Evolutionary conservation across 768 basidiomycete species (phyloP).

Genomic region (Amanita pseudoporphyria): DNA sequence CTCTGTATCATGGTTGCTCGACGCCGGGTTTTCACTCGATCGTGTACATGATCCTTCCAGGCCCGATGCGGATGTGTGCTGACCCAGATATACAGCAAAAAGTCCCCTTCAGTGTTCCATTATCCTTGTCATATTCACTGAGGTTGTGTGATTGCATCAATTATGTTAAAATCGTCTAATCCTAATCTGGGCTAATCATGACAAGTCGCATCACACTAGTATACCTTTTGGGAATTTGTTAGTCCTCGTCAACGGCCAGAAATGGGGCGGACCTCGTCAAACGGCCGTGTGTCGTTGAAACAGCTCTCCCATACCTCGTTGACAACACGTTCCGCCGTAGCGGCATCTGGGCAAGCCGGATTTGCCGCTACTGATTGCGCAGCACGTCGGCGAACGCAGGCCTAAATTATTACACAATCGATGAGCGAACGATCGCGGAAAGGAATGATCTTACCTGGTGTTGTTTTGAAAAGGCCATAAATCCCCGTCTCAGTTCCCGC

Average conservation of each 20-base stretch:
- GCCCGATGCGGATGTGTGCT: too few relatives aligned
- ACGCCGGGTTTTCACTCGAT: not conserved
- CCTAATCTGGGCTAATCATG: not conserved
- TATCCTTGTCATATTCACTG: not conserved
- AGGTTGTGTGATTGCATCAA: not conserved
- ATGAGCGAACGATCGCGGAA: not conserved
- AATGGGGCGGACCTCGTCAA: conserved; percentile 69
- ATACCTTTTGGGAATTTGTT: conserved; percentile 8
- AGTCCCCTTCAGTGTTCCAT: not conserved
- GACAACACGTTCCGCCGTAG: conserved; percentile 78
- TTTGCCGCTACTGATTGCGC: conserved; percentile 74
- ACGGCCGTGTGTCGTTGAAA: conserved; percentile 90
- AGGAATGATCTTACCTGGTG: conserved; percentile 58
- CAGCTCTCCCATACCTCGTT: conserved; percentile 98
- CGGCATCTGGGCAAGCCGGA: conserved; percentile 66
- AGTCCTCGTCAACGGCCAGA: not conserved
- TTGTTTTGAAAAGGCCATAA: conserved; percentile 80
- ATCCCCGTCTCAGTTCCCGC: conserved; percentile 71
- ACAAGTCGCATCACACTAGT: conserved; percentile 7
- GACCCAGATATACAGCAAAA: not conserved
- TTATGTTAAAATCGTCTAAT: too few relatives aligned
- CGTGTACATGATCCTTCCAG: not conserved
- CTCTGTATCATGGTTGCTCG: not conserved
- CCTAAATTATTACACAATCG: conserved; percentile 33
- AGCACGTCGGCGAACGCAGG: conserved; percentile 85